Conservation (phyloP, 352 stramenopile species). For the Discostella stelligera region DNA sequence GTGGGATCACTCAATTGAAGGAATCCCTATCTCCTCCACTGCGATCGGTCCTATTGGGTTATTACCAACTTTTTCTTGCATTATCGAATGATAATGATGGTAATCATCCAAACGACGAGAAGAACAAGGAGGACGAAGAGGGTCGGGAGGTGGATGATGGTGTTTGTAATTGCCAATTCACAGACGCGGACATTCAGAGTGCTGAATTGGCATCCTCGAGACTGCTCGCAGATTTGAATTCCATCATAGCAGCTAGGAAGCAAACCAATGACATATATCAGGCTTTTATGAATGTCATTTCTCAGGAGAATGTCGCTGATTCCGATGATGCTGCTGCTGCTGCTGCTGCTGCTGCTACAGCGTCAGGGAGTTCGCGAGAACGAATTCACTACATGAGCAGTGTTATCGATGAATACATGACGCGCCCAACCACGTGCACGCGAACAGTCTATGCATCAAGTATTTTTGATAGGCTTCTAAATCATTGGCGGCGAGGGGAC, state of each 20-base stretch:
- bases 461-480: conserved; percentile 30
- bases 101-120: not conserved
- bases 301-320: not conserved
- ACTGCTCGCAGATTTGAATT: conserved; percentile 25
- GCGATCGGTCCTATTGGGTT: conserved; percentile 29
- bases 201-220: conserved; percentile 15
- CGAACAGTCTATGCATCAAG: conserved; percentile 26
- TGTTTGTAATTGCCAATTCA: not conserved
- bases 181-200: not conserved
- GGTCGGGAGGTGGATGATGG: not conserved
- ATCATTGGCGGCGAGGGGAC: not conserved
- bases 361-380: not conserved
- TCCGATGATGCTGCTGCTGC: not conserved
- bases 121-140: not conserved
- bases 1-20: too few relatives aligned
- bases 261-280: conserved; percentile 27
- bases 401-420: conserved; percentile 41
- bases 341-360: too few relatives aligned
- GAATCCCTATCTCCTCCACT: conserved; percentile 5
- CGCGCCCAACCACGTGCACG: conserved; percentile 27
- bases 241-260: conserved; percentile 21
- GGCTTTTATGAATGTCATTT: conserved; percentile 1
- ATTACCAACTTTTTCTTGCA: conserved; percentile 29
- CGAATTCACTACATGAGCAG: not conserved
- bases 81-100: not conserved